Base-by-base conservation (phyloP, 2,329 filamentous ascomycete genomes). In the Botrytis galanthina region DNA sequence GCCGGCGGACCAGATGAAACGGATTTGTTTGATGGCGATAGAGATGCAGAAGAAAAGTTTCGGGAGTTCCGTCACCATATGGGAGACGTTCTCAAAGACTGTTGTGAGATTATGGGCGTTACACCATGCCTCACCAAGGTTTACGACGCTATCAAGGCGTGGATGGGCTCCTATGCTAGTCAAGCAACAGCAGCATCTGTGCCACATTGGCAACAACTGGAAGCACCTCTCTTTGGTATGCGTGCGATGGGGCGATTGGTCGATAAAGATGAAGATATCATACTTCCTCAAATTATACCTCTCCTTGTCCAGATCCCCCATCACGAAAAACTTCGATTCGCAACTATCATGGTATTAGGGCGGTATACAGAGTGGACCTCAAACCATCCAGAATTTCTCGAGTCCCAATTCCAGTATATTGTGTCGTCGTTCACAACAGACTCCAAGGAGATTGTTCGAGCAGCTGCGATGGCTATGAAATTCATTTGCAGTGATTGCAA, bases 291-390 rank as follows among this genome's bases (percentile, higher is more conserved):
- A 80, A 90, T 99, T 26, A 97, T 99, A 84, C 95, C 95, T 29
- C 86, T 99, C 73, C 90, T 99, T 75, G 94, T 97, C 18, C 93
- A 97, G 80, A 97, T 99, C 75, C 96, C 96, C 0, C 91, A 93
- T 80, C 96, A 99, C 79, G 94, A 98, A 83, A 99, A 98, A 85
- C 88, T 99, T n/a, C 93, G 95, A 12, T 99, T 99, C 83, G 95
- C 97, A 75, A 95, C 95, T 9, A 97, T 98, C 80, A 98, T 99
- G 94, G 95, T 97, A 4, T 88, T 99, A 35, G 96, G 94, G 54
- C 89, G 96, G 75, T 99, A 99, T 81, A 99, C 97, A 0, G 95
- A 98, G 82, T 99, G 96, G 96, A 99, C 97, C 0, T 90, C 96
- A 8, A 91, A 94, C 66, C 96, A 99, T 80, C 93, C 95, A 0